Base-by-base conservation (phyloP, 768 basidiomycete genomes). In the Nidularia pulvinata region DNA sequence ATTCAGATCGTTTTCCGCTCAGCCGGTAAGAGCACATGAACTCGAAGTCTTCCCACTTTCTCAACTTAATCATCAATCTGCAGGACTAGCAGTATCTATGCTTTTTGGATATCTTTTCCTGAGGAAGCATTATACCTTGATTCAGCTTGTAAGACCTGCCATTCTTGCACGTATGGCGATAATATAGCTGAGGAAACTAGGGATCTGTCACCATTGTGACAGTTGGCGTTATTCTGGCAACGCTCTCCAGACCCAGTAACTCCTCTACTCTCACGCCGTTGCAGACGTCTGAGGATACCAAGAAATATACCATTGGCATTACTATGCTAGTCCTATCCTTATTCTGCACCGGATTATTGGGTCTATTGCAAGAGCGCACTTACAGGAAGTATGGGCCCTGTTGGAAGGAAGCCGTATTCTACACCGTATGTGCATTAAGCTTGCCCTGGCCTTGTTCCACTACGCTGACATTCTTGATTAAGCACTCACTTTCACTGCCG, bases 321-420 rank as follows among this genome's bases (percentile, higher is more conserved):
- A 59, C 68, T 13, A 84, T 95, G 79, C 80, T 93, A 37, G 69
- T 82, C 10, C 56, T 78, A 3, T 89, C 90, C 0, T 72, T 91
- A 42, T 65, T 92, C 46, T 76, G 89, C 50, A 85, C 86, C 0
- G 88, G 84, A 0, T 66, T 83, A 5, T 76, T 91, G 43, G 93
- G 93, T 1, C 63, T 89, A 25, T 70, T 90, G 36, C 91, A 93
- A 75, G 91, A 93, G 64, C 74, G 74, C 51, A 92, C 90, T 6
- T 95, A 89, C 65, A 75, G 68, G 51, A 76, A 69, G 44, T 91
- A 91, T 58, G 91, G 91, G 0, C 86, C 86, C 0, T 83, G 79
- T 57, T 95, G 93, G 93, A 83, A 80, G 60, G 93, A 93, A 67
- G 86, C 85, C 3, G 77, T 93, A 2, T 93, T 95, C 63, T 95